These are phyloP conservation scores for Cenchrus purpureus DNA, from an alignment of 176 grass and related monocot species.

Conservation along the genomic window DNA sequence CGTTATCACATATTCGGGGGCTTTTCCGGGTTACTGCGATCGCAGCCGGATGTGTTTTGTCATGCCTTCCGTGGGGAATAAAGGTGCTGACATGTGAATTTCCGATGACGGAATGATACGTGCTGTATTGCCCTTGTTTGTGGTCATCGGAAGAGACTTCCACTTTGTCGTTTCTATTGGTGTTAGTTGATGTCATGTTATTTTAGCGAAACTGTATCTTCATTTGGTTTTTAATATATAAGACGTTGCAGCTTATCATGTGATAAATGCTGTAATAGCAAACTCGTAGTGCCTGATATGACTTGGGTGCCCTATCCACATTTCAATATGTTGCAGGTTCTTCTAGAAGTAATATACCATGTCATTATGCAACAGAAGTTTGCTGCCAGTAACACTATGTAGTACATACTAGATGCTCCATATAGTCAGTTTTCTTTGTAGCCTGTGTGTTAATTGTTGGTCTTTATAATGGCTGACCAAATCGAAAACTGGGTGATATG, in stretches of 20 bases:
- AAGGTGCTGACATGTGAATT: neutral
- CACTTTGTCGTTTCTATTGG: neutral
- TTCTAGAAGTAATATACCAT: constrained; percentile 20
- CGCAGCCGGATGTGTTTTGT: neutral
- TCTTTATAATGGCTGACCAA: neutral
- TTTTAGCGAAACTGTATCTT: neutral
- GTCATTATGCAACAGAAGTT: neutral
- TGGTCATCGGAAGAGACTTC: neutral
- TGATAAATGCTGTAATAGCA: neutral
- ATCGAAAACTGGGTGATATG: neutral
- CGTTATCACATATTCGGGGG: neutral
- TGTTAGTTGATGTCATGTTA: neutral
- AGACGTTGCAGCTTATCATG: neutral
- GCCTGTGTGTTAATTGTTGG: neutral
- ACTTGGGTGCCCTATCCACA: too few species aligned
- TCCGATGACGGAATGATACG: neutral
- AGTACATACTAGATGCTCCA: neutral
- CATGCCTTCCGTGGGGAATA: neutral
- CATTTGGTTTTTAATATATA: neutral
- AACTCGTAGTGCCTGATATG: neutral
- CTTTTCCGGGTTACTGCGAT: neutral
- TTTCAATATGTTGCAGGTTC: neutral
- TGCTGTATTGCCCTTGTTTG: neutral
- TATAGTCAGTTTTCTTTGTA: neutral
- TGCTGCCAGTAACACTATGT: neutral